Base-by-base conservation (phyloP, 257 asterid genomes). In the Dorcoceras hygrometricum region DNA sequence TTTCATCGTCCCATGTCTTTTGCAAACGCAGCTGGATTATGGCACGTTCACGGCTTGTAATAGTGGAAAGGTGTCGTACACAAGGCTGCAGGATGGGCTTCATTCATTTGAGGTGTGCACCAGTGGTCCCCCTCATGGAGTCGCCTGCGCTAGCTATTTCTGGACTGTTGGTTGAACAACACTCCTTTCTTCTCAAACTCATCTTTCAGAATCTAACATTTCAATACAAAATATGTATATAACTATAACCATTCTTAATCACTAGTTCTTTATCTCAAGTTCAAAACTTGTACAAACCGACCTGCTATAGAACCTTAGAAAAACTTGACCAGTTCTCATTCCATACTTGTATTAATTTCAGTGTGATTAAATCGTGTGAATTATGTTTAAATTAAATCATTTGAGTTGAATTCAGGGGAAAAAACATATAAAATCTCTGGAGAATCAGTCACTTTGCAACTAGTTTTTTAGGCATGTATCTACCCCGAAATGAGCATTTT, bases 81-180 rank as follows among this genome's bases (percentile, higher is more conserved):
- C 81, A 50, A 53, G 36, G 31, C 73, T 92, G 77, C 65, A 60
- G 19, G 96, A 92, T 59, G 96, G 97, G 76, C 71, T 77, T 50
- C 98, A 92, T 80, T 84, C 84, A 10, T 87, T 92, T 53, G 87
- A 80, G 77, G 96, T 72, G 72, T 92, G 97, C 91, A 70, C 86
- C 19, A 63, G 77, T 5, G 79, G 84, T 27, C 53, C 84, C 20
- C 78, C n/a, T 3, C 50, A 12, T 6, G 86, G 84, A 75, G 80
- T 67, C 55, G 86, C 86, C 74, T 92, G 98, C 75, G 34, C 89
- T 14, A 67, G 59, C 78, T 87, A 89, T 69, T 66, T 86, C 71
- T 92, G 98, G 98, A 83, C 85, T 19, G 68, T 92, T 78, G 98
- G 98, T 90, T 53, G 75, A 71, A 28, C 73, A 26, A 60, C 59